Percentiles rank a stretch among this genome's conserved stretches.
Evolutionary conservation across 1,139 yeast genomes (phyloP).

Genomic region (Pneumocystis canis): DNA sequence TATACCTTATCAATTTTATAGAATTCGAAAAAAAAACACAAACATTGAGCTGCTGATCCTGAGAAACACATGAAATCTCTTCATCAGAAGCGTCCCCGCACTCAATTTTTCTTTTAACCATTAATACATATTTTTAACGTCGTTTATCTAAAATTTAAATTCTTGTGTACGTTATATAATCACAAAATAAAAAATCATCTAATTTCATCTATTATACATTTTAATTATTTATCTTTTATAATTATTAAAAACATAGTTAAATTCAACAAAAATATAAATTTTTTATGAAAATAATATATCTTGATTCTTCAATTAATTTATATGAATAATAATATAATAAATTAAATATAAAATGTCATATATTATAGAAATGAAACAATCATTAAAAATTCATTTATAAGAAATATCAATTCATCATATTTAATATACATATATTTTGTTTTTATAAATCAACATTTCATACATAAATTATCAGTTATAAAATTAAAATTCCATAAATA

Average conservation of each 20-base stretch:
- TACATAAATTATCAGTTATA: no score
- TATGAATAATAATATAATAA: no score
- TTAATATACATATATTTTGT: no score
- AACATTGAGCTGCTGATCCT: not conserved
- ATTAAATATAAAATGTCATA: no score
- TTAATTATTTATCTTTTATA: not conserved
- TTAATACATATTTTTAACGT: not conserved
- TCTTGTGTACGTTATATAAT: not conserved
- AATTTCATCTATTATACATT: not conserved
- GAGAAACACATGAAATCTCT: not conserved
- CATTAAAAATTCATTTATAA: no score
- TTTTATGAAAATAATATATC: not conserved
- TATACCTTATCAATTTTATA: not conserved
- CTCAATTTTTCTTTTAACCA: not conserved
- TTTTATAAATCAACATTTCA: no score
- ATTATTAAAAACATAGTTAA: not conserved
- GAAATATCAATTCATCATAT: no score
- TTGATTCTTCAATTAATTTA: not conserved
- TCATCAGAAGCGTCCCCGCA: not conserved
- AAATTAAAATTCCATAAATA: no score
- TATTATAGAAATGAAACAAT: no score
- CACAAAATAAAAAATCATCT: not conserved
- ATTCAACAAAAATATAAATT: not conserved
- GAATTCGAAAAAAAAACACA: not conserved
- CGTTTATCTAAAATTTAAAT: not conserved